A percentile compares a stretch with the other conserved stretches of the same genome.
Evolutionary conservation across 2,329 filamentous ascomycete genomes (phyloP).

Genomic region (Biscogniauxia sp.): DNA sequence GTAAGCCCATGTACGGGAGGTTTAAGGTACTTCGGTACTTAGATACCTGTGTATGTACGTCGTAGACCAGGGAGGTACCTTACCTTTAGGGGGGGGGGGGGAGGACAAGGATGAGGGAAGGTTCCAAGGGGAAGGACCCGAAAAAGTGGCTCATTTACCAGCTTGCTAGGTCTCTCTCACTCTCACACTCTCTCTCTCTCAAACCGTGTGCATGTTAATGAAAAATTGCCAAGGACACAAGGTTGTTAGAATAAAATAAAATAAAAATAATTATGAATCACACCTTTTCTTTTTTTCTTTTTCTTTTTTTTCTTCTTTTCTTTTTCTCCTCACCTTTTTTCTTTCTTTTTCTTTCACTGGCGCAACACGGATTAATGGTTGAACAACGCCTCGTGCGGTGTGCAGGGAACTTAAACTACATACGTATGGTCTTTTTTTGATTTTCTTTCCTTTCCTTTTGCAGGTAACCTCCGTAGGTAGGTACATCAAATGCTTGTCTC

Average conservation of each 20-base stretch:
- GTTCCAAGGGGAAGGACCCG: constrained; percentile 20
- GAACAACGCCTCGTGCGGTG: not conserved
- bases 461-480: not conserved
- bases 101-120: not conserved
- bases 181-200: constrained; percentile 8
- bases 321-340: not conserved
- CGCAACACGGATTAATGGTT: not conserved
- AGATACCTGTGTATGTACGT: constrained; percentile 3
- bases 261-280: constrained; percentile 3
- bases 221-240: constrained; percentile 1
- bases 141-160: constrained; percentile 29
- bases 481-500: not conserved
- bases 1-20: not conserved
- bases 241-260: not conserved
- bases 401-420: not conserved
- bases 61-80: constrained; percentile 12
- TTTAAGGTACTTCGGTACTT: constrained; percentile 9
- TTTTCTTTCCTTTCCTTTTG: not conserved
- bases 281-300: constrained; percentile 6
- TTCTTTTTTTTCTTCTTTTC: not conserved
- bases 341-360: not conserved
- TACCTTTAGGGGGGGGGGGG: constrained; percentile 1
- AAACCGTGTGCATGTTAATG: constrained; percentile 14
- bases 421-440: not conserved
- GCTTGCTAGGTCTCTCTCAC: constrained; percentile 8